Evolutionary conservation across 352 stramenopile species (phyloP).

Genomic region (Globisporangium abappressorium): DNA sequence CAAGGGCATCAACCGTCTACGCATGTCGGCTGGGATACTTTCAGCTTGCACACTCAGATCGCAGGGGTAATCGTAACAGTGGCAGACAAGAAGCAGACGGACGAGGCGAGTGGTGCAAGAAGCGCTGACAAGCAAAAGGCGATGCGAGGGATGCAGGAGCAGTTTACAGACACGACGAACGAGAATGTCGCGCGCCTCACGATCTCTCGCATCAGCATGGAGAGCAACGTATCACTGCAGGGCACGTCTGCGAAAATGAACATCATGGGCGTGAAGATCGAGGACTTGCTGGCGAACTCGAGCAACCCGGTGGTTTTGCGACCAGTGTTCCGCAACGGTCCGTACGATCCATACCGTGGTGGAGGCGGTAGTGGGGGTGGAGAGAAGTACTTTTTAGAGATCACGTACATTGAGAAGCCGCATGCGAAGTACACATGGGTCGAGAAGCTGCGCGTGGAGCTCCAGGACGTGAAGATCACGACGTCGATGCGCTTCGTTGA

Average conservation of each 20-base stretch:
- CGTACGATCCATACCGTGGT: conserved; percentile 15
- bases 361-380: neutral
- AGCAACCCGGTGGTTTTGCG: conserved; percentile 69
- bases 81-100: conserved; percentile 45
- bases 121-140: conserved; percentile 8
- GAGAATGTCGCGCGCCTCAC: conserved; percentile 66
- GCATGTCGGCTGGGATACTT: conserved; percentile 43
- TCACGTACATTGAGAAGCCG: conserved; percentile 66
- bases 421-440: conserved; percentile 74
- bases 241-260: conserved; percentile 58
- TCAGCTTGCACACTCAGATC: conserved; percentile 68
- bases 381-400: conserved; percentile 60
- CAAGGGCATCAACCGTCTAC: neutral
- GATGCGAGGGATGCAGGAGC: neutral
- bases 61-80: conserved; percentile 69
- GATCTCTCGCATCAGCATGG: conserved; percentile 61
- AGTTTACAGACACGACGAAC: conserved; percentile 2
- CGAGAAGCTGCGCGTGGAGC: conserved; percentile 50
- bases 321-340: conserved; percentile 33
- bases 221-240: conserved; percentile 39
- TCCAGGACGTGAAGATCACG: conserved; percentile 68
- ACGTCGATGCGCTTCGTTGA: conserved; percentile 84
- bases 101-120: conserved; percentile 21
- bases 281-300: conserved; percentile 60
- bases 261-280: conserved; percentile 70